Percentiles rank a stretch among this genome's conserved stretches.
phyloP scores from a whole-genome alignment of 2,329 filamentous ascomycete genomes.

The Sporothrix luriei region DNA sequence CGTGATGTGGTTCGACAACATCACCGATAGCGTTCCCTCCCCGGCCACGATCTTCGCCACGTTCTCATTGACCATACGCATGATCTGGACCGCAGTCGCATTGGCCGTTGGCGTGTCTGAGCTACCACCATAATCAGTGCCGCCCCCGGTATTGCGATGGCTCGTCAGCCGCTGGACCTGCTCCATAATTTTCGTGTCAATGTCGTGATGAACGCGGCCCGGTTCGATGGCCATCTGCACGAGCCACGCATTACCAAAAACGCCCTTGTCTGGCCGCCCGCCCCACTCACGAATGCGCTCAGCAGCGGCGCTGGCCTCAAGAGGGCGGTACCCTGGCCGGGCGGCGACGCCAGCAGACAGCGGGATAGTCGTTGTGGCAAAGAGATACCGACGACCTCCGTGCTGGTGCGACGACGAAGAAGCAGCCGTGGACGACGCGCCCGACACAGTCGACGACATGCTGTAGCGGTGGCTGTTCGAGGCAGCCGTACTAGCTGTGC shows the following conservation, averaged over 20 bases:
- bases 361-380: slow-evolving; percentile 35
- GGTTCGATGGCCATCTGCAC: slow-evolving; percentile 34
- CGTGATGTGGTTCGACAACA: slow-evolving; percentile 36
- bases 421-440: not conserved
- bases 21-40: slow-evolving; percentile 33
- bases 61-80: slow-evolving; percentile 32
- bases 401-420: slow-evolving; percentile 20
- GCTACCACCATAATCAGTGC: not conserved
- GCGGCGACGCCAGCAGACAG: slow-evolving; percentile 31
- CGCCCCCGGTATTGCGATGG: not conserved
- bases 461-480: not conserved
- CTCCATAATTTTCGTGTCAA: slow-evolving; percentile 29
- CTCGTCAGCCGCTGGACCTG: slow-evolving; percentile 27
- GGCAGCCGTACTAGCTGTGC: not conserved
- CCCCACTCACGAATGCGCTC: slow-evolving; percentile 34
- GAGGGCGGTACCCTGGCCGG: slow-evolving; percentile 35
- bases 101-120: not conserved
- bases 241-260: slow-evolving; percentile 36
- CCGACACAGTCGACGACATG: not conserved
- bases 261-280: slow-evolving; percentile 32
- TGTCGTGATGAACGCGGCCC: slow-evolving; percentile 31
- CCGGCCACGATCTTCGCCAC: slow-evolving; percentile 24
- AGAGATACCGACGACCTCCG: slow-evolving; percentile 28
- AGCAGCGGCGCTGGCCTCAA: slow-evolving; percentile 27
- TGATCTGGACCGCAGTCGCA: slow-evolving; percentile 5